phyloP scores from a whole-genome alignment of 148 eudicot genomes.

The Agrostemma githago region DNA sequence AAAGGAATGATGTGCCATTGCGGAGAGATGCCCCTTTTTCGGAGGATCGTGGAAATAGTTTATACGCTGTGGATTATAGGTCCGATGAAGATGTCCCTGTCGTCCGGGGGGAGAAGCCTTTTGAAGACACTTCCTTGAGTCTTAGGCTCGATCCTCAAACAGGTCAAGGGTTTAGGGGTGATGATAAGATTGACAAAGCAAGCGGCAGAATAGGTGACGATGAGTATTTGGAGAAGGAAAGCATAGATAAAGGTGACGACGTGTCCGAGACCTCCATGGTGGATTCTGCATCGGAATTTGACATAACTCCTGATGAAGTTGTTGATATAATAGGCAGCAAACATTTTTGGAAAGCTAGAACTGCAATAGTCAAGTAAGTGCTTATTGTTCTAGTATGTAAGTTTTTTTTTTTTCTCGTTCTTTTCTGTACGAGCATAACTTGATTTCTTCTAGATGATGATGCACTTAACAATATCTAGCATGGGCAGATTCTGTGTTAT shows the following conservation, averaged over 20 bases:
- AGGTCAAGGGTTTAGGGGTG: constrained; percentile 28
- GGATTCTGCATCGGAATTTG: constrained; percentile 53
- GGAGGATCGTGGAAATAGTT: constrained; percentile 22
- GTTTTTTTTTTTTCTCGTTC: neutral
- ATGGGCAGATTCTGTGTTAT: neutral
- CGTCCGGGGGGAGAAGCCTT: constrained; percentile 24
- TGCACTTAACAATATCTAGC: neutral
- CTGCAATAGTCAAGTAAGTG: constrained; percentile 82
- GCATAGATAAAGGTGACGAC: constrained; percentile 49
- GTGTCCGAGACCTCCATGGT: constrained; percentile 67
- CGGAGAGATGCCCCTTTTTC: constrained; percentile 22
- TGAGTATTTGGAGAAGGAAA: constrained; percentile 29
- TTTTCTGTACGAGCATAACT: neutral
- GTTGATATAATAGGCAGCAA: constrained; percentile 81
- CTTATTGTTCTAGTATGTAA: neutral
- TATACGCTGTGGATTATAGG: constrained; percentile 22
- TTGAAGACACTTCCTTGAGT: constrained; percentile 20
- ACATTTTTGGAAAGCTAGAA: constrained; percentile 91
- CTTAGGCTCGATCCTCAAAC: constrained; percentile 17
- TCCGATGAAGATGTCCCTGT: constrained; percentile 25
- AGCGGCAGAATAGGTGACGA: constrained; percentile 30
- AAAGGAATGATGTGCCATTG: constrained; percentile 24
- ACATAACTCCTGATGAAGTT: constrained; percentile 73
- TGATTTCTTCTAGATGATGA: constrained; percentile 8
- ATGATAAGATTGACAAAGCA: constrained; percentile 21